Evolutionary conservation across 2,329 filamentous ascomycete species (phyloP), one percentile per base, ranked within the genome.

Genomic region (Setomelanomma holmii): DNA sequence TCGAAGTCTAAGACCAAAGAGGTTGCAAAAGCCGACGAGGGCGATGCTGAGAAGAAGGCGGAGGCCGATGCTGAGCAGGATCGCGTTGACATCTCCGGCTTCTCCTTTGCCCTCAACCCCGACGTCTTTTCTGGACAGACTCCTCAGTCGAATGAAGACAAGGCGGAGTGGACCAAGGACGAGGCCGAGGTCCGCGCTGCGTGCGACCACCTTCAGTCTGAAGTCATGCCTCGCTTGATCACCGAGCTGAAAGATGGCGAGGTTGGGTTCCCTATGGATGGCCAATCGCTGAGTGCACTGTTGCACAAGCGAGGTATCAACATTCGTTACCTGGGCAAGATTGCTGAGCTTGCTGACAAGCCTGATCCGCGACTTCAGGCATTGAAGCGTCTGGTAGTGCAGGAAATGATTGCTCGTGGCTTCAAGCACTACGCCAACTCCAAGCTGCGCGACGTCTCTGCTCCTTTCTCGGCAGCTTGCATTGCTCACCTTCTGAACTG

Each of bases 301-400:
- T 82, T 99, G 70, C 95, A 99, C 81, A 96, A 96, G 82, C 90
- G 93, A 36, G 95, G 95, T 77, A 93, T 99, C 80, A 99, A 99
- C 79, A 84, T 98, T 57, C 86, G 96, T 68, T 99, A 99, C 75
- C 83, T 98, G n/a, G 95, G 95, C 61, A 89, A 87, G 75, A 78
- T 99, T 56, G 89, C 91, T 11, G 80, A 84, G 52, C 82, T 90
- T 45, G 86, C 89, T 34, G 73, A 75, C 56, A 73, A 73, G 60
- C 79, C 83, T 53, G 83, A 86, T 63, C 82, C 85, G 47, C 88
- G 91, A 56, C 82, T 98, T 20, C 81, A 87, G 63, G 92, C 92
- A 56, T 81, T 99, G 64, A 87, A 85, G 59, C 85, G 87, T 50
- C 84, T 99, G 33, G 85, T 89, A 55, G 76, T 91, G 36, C 93